A percentile compares a stretch with the other conserved stretches of the same genome.
Conservation (phyloP, 495 filamentous ascomycete species). For the Aspergillus haitiensis region DNA sequence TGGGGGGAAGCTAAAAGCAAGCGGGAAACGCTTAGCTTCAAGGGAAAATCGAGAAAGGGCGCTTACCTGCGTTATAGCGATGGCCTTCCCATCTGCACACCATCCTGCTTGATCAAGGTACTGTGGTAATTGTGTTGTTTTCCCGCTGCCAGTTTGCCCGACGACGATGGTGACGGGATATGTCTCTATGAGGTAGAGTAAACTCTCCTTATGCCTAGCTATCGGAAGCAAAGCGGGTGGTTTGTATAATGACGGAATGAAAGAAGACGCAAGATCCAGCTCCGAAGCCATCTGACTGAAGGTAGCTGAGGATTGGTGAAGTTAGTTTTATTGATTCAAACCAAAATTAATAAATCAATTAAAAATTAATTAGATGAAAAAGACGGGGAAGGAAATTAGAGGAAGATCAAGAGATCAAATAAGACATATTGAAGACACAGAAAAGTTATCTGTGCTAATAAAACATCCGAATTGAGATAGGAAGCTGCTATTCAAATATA, state of each 20-base stretch:
- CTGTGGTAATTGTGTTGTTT: conserved; percentile 87
- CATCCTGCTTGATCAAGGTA: conserved; percentile 88
- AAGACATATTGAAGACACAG: conserved; percentile 19
- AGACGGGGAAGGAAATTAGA: not conserved
- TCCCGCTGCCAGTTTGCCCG: conserved; percentile 87
- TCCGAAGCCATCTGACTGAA: conserved; percentile 43
- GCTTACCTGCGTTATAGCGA: conserved; percentile 87
- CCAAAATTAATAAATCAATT: too few species aligned
- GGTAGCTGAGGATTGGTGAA: not conserved
- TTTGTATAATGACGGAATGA: conserved; percentile 77
- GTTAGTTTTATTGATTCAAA: conserved; percentile 10
- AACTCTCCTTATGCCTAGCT: conserved; percentile 65
- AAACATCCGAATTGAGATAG: not conserved
- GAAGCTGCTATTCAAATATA: not conserved
- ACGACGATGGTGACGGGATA: conserved; percentile 81
- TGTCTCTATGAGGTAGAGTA: conserved; percentile 76
- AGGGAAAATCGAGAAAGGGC: conserved; percentile 14
- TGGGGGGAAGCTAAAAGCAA: not conserved
- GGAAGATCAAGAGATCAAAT: conserved; percentile 1
- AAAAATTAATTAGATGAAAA: not conserved
- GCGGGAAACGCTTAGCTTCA: not conserved
- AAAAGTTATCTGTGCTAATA: not conserved
- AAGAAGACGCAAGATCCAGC: conserved; percentile 58
- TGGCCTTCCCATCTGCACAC: conserved; percentile 76
- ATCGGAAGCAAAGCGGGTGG: conserved; percentile 76